Conservation (phyloP, 75 land plant species). For the Selaginella tamariscina region DNA sequence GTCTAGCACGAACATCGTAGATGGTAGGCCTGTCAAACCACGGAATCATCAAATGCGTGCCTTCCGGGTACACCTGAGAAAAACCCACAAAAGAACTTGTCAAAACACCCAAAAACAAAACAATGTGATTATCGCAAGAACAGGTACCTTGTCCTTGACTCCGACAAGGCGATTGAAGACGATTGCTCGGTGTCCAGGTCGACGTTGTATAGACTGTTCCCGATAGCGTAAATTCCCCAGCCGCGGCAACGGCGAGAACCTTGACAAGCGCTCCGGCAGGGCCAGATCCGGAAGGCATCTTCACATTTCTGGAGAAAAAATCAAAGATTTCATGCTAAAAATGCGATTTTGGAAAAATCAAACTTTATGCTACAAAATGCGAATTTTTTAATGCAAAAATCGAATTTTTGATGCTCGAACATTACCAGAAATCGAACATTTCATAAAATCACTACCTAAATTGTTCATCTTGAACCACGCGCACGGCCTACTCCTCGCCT, state of each 20-base stretch:
- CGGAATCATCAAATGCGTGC: constrained; percentile 83
- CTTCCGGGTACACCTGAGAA: constrained; percentile 83
- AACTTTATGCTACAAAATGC: too few relatives aligned
- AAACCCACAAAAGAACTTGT: neutral
- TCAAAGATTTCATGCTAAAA: too few relatives aligned
- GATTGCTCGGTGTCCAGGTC: constrained; percentile 88
- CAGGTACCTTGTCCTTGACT: constrained; percentile 59
- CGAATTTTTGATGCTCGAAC: too few relatives aligned
- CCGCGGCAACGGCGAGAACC: constrained; percentile 51
- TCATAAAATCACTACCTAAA: too few relatives aligned
- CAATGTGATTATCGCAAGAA: neutral
- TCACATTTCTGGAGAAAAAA: constrained; percentile 14
- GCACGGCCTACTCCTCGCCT: neutral
- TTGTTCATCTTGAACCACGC: neutral
- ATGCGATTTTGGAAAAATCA: too few relatives aligned
- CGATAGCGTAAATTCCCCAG: constrained; percentile 46
- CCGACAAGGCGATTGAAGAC: constrained; percentile 76
- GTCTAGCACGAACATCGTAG: constrained; percentile 89
- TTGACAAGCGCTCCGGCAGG: constrained; percentile 42
- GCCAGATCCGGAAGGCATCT: constrained; percentile 42
- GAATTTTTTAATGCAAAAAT: too few relatives aligned
- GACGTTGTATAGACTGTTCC: constrained; percentile 80
- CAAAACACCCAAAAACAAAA: neutral
- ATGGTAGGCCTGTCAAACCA: constrained; percentile 95
- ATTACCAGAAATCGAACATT: too few relatives aligned